A percentile compares a stretch with the other conserved stretches of the same genome.
phyloP scores from a whole-genome alignment of 2,329 filamentous ascomycete genomes.

The Aschersonia sp. region DNA sequence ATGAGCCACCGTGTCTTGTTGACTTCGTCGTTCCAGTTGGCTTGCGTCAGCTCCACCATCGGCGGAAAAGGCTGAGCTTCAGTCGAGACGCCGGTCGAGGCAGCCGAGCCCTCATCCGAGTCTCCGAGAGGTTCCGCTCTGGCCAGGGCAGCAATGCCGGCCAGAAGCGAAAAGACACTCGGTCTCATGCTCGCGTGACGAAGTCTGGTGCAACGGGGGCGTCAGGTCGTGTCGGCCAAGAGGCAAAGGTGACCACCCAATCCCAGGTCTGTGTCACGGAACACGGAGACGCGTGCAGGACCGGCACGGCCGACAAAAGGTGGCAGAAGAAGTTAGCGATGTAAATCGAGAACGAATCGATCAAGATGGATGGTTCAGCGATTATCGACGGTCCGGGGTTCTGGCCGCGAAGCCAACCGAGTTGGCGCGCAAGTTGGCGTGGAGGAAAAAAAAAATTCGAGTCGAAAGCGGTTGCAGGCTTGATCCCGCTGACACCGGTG shows the following conservation, averaged over 20 bases:
- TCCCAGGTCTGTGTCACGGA: too few relatives aligned
- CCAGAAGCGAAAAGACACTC: conserved; percentile 28
- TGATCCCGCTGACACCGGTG: neutral
- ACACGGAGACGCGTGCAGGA: too few relatives aligned
- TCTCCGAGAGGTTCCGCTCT: conserved; percentile 17
- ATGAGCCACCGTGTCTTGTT: conserved; percentile 37
- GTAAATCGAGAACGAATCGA: too few relatives aligned
- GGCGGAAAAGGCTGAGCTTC: conserved; percentile 52
- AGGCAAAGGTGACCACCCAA: too few relatives aligned
- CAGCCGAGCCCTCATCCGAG: conserved; percentile 17
- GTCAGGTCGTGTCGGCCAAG: too few relatives aligned
- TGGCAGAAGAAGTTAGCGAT: too few relatives aligned
- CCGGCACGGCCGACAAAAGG: too few relatives aligned
- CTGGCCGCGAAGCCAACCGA: too few relatives aligned
- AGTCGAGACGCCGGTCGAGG: conserved; percentile 23
- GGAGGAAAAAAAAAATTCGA: neutral
- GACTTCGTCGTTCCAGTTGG: conserved; percentile 41
- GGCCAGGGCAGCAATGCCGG: conserved; percentile 21
- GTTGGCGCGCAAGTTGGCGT: too few relatives aligned
- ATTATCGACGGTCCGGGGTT: too few relatives aligned
- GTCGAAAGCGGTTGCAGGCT: neutral
- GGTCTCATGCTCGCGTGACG: conserved; percentile 15
- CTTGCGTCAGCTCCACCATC: conserved; percentile 42
- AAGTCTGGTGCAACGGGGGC: neutral
- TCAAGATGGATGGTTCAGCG: too few relatives aligned